Evolutionary conservation across 2,329 filamentous ascomycete species (phyloP), one percentile per base, ranked within the genome.

Genomic region (Aspergillus sp.): DNA sequence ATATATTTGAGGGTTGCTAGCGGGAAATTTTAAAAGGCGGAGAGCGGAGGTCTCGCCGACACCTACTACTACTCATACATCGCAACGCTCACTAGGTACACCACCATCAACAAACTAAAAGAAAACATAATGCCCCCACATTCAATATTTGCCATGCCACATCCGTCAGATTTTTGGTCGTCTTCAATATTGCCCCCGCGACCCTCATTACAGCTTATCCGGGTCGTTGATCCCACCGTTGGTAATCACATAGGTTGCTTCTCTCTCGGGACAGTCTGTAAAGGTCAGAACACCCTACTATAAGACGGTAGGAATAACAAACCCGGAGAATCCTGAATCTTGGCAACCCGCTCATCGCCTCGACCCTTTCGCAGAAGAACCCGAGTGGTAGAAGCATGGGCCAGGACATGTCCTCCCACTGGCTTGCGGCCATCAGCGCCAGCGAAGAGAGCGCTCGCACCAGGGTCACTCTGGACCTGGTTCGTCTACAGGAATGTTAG

Each of bases 161-260:
- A 16, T 2, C 10, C 34, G 5, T 2, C 10, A 20, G 23, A 20
- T 3, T 17, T 21, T 9, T 5, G 29, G 7, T 25, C 29, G 14
- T 13, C 23, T 3, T n/a, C 17, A 5, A 31, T 20, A 20, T 25
- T 23, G 4, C 16, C 31, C 31, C 4, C 20, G 32, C 38, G 2
- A 5, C 17, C 20, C n/a, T 47, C 38, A 41, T 19, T 59, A 86
- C 31, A 76, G 74, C 68, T 86, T 86, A 59, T 87, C 85, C 1
- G 84, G 81, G 64, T 88, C 85, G 53, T 81, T 85, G 69, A 88
- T 87, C 31, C 85, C 85, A 29, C 85, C 86, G 56, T 81, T 85
- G 23, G 84, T 88, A 60, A 88, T 88, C 58, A 88, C 78, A 68
- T 88, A 88, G 2, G 82, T 88, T 21, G 86, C 85, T 69, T 88